Percentiles rank a stretch among this genome's conserved stretches.
Conservation (phyloP, 257 asterid genomes). For the Nicotiana obtusifolia region DNA sequence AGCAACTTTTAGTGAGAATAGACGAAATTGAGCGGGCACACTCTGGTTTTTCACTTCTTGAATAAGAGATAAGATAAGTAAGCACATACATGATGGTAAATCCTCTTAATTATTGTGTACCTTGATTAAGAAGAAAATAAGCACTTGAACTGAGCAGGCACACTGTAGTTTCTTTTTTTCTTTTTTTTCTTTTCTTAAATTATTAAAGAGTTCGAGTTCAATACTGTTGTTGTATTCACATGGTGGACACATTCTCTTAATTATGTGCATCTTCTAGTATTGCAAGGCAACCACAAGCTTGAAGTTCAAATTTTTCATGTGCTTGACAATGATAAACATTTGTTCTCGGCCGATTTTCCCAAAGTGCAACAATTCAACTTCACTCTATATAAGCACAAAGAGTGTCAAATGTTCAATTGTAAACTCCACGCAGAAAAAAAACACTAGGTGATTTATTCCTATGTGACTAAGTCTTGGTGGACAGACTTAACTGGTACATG, state of each 20-base stretch:
- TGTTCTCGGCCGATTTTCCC: background rate
- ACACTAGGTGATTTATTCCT: too few species aligned
- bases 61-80: background rate
- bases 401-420: slow-evolving; percentile 1
- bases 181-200: background rate
- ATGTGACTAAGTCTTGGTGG: too few species aligned
- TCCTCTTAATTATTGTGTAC: background rate
- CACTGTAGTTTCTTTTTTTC: background rate
- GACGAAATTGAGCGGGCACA: background rate
- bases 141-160: background rate
- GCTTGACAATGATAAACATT: slow-evolving; percentile 1
- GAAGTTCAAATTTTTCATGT: background rate
- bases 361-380: background rate
- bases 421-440: background rate
- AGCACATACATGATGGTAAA: background rate
- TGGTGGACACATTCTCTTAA: background rate
- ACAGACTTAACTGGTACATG: too few species aligned
- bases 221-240: background rate
- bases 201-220: background rate
- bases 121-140: background rate
- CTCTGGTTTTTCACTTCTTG: background rate
- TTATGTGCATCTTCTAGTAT: background rate
- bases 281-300: background rate
- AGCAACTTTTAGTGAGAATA: background rate
- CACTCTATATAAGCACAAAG: too few species aligned